Base-by-base conservation (phyloP, 1,139 yeast species). In the Candida neerlandica region DNA sequence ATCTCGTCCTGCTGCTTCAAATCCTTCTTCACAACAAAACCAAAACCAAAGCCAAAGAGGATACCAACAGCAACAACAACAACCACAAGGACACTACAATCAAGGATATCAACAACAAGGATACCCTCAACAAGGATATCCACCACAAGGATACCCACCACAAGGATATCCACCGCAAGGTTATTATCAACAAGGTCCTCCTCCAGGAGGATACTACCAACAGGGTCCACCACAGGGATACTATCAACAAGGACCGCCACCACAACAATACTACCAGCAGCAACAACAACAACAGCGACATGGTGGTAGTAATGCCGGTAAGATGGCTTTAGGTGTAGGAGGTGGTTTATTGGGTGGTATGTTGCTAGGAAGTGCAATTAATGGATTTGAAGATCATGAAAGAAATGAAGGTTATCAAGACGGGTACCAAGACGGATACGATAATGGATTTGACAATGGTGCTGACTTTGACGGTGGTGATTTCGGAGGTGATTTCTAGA, bases 281-380 rank as follows among this genome's bases (percentile, higher is more conserved):
- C 64, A 53, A 46, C 60, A 48, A 37, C 61, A 53, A 45, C 57
- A 54, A 30, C 61, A 54, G 40, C 45, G 55, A 49, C 49, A 56
- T 43, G 11, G 51, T 49, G 46, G 62, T 40, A 48, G 52, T 41
- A 56, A 59, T 41, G 51, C 62, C 46, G 78, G 82, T 14, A 81
- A 84, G 34, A 60, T 82, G 70, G 82, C 86, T 27, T 65, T 85
- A 62, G 96, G 96, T 58, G 86, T 84, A 0, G 95, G 94, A 57
- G 94, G 87, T 29, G 96, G 96, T 67, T 62, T 88, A 50, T 67
- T 88, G 5, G 96, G 95, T 51, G 96, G 95, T 52, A 70, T 84
- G 73, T 65, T 86, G 52, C 61, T 85, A 32, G 80, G 78, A n/a
- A 69, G 70, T 26, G 77, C 77, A 41, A 57, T 81, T 52, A 60